Conservation (phyloP, 768 basidiomycete genomes). For the Trametes elegans region DNA sequence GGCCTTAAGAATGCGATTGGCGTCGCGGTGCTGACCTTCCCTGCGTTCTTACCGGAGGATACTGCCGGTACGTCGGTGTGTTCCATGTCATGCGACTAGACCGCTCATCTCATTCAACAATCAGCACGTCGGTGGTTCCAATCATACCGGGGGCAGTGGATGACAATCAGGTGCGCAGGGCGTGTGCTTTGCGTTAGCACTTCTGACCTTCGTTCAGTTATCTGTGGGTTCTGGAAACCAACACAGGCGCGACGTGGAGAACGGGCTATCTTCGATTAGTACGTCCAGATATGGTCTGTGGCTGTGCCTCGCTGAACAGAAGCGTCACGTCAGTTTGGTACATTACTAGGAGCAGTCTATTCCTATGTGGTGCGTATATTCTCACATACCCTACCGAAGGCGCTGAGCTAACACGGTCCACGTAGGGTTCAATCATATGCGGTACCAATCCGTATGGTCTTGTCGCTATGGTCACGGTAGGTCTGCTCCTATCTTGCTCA, state of each 20-base stretch:
- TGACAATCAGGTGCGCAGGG: slow-evolving; percentile 38
- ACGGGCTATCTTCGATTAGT: slow-evolving; percentile 45
- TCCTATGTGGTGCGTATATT: slow-evolving; percentile 32
- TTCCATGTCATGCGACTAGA: not conserved
- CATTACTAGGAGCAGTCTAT: slow-evolving; percentile 31
- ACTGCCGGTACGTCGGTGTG: slow-evolving; percentile 31
- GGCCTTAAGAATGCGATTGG: slow-evolving; percentile 46
- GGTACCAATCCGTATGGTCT: slow-evolving; percentile 43
- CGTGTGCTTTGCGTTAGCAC: too few relatives aligned
- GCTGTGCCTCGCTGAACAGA: not conserved
- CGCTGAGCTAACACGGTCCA: not conserved
- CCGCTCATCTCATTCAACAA: not conserved
- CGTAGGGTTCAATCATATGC: slow-evolving; percentile 40
- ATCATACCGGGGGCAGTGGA: slow-evolving; percentile 44
- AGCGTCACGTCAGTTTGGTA: slow-evolving; percentile 29
- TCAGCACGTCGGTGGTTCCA: slow-evolving; percentile 40
- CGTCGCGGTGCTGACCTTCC: slow-evolving; percentile 40
- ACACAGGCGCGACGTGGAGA: slow-evolving; percentile 51
- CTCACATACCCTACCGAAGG: not conserved
- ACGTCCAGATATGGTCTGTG: slow-evolving; percentile 1
- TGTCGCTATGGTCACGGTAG: slow-evolving; percentile 39
- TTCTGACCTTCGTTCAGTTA: slow-evolving; percentile 21
- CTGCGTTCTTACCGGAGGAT: slow-evolving; percentile 40
- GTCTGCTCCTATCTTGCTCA: slow-evolving; percentile 6
- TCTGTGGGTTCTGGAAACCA: slow-evolving; percentile 51